Percentiles rank a stretch among this genome's conserved stretches.
Conservation (phyloP, 352 stramenopile genomes). For the Pythium monospermum region DNA sequence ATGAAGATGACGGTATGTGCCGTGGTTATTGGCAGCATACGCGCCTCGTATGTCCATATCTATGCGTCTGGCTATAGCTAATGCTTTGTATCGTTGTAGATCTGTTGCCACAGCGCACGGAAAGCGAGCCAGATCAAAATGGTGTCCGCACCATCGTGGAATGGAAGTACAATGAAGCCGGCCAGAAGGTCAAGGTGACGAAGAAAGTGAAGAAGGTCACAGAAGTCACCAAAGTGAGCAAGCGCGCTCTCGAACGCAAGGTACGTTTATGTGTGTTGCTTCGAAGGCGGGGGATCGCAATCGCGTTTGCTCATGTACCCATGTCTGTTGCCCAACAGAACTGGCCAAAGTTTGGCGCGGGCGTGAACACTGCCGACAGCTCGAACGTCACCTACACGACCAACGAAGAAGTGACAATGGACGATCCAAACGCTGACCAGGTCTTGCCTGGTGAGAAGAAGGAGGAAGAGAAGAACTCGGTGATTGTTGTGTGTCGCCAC, state of each 20-base stretch:
- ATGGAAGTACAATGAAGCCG: slow-evolving; percentile 86
- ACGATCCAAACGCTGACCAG: slow-evolving; percentile 86
- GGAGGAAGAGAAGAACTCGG: slow-evolving; percentile 86
- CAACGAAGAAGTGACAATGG: slow-evolving; percentile 74
- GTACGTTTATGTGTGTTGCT: no score
- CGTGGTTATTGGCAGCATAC: neutral
- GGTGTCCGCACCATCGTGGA: slow-evolving; percentile 85
- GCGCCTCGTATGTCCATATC: no score
- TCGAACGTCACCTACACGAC: slow-evolving; percentile 86
- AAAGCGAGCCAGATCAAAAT: slow-evolving; percentile 76
- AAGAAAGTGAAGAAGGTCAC: slow-evolving; percentile 88
- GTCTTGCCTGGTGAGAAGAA: slow-evolving; percentile 85
- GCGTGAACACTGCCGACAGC: slow-evolving; percentile 59
- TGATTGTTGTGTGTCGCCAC: slow-evolving; percentile 86
- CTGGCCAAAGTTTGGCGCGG: slow-evolving; percentile 83
- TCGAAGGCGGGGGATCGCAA: no score
- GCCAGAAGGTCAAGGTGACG: slow-evolving; percentile 89
- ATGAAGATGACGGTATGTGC: slow-evolving; percentile 60
- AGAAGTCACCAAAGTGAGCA: slow-evolving; percentile 78
- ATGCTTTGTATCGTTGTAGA: slow-evolving; percentile 25
- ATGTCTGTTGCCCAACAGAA: slow-evolving; percentile 27
- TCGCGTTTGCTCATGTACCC: no score
- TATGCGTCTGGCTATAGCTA: neutral
- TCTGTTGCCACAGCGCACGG: slow-evolving; percentile 72
- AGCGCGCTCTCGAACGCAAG: slow-evolving; percentile 75